Evolutionary conservation across 768 basidiomycete species (phyloP).

Genomic region (Tricholoma hemisulphureum): DNA sequence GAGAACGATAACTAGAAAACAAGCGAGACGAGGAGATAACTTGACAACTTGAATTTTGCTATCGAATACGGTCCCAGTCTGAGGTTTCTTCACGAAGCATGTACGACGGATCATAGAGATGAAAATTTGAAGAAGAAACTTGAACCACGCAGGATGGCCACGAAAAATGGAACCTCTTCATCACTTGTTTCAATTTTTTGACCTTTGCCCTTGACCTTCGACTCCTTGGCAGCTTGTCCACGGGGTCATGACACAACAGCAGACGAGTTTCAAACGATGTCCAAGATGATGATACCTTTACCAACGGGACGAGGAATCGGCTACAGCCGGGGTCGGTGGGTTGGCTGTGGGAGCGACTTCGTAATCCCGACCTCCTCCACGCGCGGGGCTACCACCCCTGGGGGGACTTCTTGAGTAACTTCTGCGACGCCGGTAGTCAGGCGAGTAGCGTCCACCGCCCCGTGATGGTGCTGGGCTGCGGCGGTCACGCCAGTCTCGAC

Average conservation of each 20-base stretch:
- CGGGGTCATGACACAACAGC: slow-evolving; percentile 21
- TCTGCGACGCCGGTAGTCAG: slow-evolving; percentile 70
- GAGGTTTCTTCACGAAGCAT: slow-evolving; percentile 43
- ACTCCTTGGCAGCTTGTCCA: slow-evolving; percentile 25
- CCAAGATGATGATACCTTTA: slow-evolving; percentile 36
- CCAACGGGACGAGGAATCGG: slow-evolving; percentile 52
- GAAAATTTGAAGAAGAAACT: slow-evolving; percentile 48
- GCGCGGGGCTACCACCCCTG: slow-evolving; percentile 58
- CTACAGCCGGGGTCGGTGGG: slow-evolving; percentile 40
- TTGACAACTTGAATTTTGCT: slow-evolving; percentile 65
- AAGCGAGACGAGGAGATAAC: slow-evolving; percentile 52
- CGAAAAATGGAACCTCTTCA: slow-evolving; percentile 42
- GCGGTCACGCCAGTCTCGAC: slow-evolving; percentile 76
- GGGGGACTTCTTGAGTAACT: slow-evolving; percentile 83
- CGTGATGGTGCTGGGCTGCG: slow-evolving; percentile 68
- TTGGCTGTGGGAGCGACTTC: slow-evolving; percentile 27
- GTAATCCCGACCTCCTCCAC: slow-evolving; percentile 35
- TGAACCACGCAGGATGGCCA: slow-evolving; percentile 38
- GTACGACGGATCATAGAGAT: slow-evolving; percentile 35
- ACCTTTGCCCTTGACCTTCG: slow-evolving; percentile 44
- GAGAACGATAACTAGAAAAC: slow-evolving; percentile 55
- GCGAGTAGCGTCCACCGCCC: slow-evolving; percentile 68
- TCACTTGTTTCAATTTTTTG: slow-evolving; percentile 35
- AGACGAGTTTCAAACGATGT: slow-evolving; percentile 7
- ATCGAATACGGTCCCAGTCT: slow-evolving; percentile 50